Base-by-base conservation (phyloP, 1,284 basidiomycete species). In the Microbotryum scabiosae region DNA sequence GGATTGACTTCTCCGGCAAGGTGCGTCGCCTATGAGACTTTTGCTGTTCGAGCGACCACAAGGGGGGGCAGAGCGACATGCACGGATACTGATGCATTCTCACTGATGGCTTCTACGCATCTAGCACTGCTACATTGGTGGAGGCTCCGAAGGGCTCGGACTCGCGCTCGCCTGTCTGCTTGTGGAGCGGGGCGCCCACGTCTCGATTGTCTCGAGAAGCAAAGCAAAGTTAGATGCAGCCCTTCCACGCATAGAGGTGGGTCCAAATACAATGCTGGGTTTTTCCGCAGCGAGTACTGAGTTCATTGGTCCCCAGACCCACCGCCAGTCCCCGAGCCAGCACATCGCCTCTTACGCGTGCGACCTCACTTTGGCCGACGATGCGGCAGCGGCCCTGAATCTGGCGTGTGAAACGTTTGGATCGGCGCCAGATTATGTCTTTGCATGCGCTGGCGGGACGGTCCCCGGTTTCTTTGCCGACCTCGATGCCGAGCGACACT, bases 111-210 rank as follows among this genome's bases (percentile, higher is more conserved):
- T 5, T 7, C 28, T 21, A 7, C n/a, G 16, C 51, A 12, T 25
- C 36, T 48, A 88, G 85, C 84, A 84, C 70, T 84, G 82, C 74
- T 87, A 86, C 72, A 78, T 91, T 56, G 87, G 88, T 18, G 90
- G 90, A 26, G 90, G 88, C 1, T 87, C 85, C 10, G 80, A 84
- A 25, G 90, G 90, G 1, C 80, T 90, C 2, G 90, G 90, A 9
- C 79, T 88, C 16, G 80, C 84, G 0, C 77, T 91, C 1, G 86
- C 88, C 1, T 78, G 81, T 46, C 77, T 84, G 46, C 79, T 92
- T 14, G 82, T 84, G n/a, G 75, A 79, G 65, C 79, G 79, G 57
- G 90, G 90, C 2, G 87, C 88, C 1, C 78, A 88, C 72, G 85
- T 93, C 4, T 86, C 86, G 2, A 86, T 93, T 63, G 85, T 90